A percentile compares a stretch with the other conserved stretches of the same genome.
Conservation (phyloP, 2,329 filamentous ascomycete genomes). For the Fusarium algeriense region DNA sequence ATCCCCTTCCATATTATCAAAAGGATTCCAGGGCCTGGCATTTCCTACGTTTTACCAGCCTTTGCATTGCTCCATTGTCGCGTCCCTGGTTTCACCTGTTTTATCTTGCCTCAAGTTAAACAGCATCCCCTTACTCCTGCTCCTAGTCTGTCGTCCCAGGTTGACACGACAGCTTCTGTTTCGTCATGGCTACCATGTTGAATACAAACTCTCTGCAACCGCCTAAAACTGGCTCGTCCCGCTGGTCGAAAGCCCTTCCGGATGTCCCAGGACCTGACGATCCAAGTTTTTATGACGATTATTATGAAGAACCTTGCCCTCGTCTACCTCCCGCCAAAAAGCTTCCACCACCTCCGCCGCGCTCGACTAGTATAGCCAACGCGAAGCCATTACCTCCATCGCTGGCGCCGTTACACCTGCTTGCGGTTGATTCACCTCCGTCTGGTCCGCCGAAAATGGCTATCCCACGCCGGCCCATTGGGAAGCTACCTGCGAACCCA, state of each 20-base stretch:
- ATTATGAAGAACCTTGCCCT: constrained; percentile 33
- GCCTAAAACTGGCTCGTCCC: constrained; percentile 60
- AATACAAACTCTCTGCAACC: constrained; percentile 42
- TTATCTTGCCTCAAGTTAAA: constrained; percentile 43
- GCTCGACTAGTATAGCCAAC: constrained; percentile 41
- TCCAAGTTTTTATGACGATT: constrained; percentile 42
- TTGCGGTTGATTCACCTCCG: constrained; percentile 35
- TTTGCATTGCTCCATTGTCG: constrained; percentile 31
- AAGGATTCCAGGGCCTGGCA: constrained; percentile 41
- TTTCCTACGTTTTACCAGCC: constrained; percentile 33
- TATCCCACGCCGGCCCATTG: constrained; percentile 45
- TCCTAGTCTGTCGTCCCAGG: constrained; percentile 21
- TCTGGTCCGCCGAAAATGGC: constrained; percentile 44
- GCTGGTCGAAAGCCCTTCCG: constrained; percentile 70
- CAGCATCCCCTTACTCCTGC: constrained; percentile 19
- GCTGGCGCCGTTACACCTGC: constrained; percentile 43
- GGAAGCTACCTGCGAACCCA: constrained; percentile 34
- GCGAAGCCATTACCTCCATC: constrained; percentile 42
- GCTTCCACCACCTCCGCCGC: constrained; percentile 45
- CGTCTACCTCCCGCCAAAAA: constrained; percentile 41
- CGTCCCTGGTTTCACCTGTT: constrained; percentile 45
- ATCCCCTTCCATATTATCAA: constrained; percentile 31
- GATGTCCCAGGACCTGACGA: constrained; percentile 56
- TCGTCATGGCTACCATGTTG: constrained; percentile 43
- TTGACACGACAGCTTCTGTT: constrained; percentile 34